Evolutionary conservation across 257 asterid genomes (phyloP).

Genomic region (Plectranthus barbatus): DNA sequence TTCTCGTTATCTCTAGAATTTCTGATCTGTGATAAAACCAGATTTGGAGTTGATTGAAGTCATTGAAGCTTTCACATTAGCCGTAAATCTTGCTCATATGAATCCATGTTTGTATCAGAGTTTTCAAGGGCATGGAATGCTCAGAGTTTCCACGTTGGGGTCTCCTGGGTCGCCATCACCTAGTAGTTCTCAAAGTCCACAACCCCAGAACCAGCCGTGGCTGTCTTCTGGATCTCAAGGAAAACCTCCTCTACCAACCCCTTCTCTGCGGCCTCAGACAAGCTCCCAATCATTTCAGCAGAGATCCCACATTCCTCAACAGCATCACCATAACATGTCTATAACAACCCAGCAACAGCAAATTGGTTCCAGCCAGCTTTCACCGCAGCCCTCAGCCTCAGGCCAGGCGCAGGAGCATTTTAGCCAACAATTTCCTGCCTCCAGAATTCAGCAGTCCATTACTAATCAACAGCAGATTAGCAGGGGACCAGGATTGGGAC

Average conservation of each 20-base stretch:
- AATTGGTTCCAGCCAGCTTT: constrained; percentile 35
- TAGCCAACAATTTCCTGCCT: constrained; percentile 45
- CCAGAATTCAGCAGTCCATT: constrained; percentile 51
- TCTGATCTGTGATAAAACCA: neutral
- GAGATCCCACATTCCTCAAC: constrained; percentile 51
- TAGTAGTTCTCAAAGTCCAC: constrained; percentile 41
- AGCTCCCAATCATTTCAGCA: constrained; percentile 58
- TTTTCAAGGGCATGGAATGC: constrained; percentile 73
- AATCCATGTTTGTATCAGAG: constrained; percentile 27
- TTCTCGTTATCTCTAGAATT: neutral
- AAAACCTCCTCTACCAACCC: constrained; percentile 66
- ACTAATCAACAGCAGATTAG: constrained; percentile 56
- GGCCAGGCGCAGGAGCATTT: constrained; percentile 50
- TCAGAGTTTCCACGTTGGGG: constrained; percentile 56
- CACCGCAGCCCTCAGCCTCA: constrained; percentile 43
- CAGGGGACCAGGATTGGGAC: constrained; percentile 51
- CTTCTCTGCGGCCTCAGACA: constrained; percentile 57
- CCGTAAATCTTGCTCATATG: neutral
- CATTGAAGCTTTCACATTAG: neutral
- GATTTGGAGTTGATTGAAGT: neutral
- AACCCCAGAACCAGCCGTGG: constrained; percentile 78
- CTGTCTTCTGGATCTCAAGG: constrained; percentile 62
- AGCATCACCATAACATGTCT: constrained; percentile 43
- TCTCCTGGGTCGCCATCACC: constrained; percentile 37
- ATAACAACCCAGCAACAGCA: constrained; percentile 44